Conservation (phyloP, 257 asterid genomes). For the Capsicum baccatum region DNA sequence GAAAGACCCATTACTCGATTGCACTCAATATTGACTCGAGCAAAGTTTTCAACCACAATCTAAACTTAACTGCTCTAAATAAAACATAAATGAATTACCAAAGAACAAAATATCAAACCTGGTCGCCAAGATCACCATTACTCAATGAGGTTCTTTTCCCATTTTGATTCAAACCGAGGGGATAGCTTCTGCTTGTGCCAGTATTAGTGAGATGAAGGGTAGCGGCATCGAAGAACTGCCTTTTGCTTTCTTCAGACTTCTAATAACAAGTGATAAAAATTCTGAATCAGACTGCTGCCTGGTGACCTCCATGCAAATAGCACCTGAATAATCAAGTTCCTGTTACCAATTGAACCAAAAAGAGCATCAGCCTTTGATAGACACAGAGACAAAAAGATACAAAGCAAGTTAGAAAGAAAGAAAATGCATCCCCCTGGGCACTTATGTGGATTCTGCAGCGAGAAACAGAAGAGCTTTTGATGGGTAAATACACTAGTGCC, state of each 20-base stretch:
- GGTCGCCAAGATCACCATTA: slow-evolving; percentile 91
- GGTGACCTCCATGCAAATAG: slow-evolving; percentile 88
- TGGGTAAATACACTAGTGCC: background rate
- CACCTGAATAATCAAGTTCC: slow-evolving; percentile 52
- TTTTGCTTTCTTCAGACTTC: slow-evolving; percentile 81
- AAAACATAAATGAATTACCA: slow-evolving; percentile 2
- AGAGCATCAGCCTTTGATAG: background rate
- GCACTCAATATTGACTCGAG: background rate
- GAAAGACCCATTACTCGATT: slow-evolving; percentile 1
- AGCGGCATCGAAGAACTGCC: slow-evolving; percentile 46
- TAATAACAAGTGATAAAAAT: slow-evolving; percentile 64
- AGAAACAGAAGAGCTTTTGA: slow-evolving; percentile 4
- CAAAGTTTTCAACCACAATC: slow-evolving; percentile 21
- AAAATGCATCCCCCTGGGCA: slow-evolving; percentile 2
- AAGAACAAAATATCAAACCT: slow-evolving; percentile 53
- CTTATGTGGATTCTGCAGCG: slow-evolving; percentile 22
- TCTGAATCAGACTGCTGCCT: slow-evolving; percentile 71
- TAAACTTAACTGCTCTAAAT: slow-evolving; percentile 1
- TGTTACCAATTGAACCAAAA: slow-evolving; percentile 1
- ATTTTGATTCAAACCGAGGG: slow-evolving; percentile 68
- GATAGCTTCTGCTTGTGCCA: slow-evolving; percentile 96
- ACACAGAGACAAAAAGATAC: background rate
- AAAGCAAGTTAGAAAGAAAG: background rate
- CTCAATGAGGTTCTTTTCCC: slow-evolving; percentile 69
- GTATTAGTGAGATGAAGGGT: slow-evolving; percentile 70